Evolutionary conservation across 441 rosid genomes (phyloP).

Genomic region (Erysimum pusillum): DNA sequence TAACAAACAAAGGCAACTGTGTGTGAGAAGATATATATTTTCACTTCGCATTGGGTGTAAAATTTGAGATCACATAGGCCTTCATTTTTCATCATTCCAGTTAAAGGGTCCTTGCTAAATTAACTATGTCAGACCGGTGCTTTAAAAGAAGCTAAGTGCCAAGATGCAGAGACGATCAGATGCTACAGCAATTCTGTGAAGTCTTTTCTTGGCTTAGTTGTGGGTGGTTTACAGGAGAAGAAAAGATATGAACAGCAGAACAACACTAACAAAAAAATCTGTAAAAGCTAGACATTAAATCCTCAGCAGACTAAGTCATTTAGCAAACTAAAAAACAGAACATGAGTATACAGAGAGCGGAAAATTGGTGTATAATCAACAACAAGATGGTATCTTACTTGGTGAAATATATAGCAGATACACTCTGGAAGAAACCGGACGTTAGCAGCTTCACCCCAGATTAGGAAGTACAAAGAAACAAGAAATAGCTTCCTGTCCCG

Average conservation of each 20-base stretch:
- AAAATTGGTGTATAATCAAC: constrained; percentile 27
- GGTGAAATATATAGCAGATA: constrained; percentile 96
- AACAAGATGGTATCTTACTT: constrained; percentile 65
- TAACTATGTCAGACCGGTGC: constrained; percentile 25
- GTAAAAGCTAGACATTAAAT: constrained; percentile 11
- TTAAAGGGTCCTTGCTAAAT: constrained; percentile 20
- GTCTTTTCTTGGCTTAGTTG: constrained; percentile 29
- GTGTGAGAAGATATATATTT: constrained; percentile 28
- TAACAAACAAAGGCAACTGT: constrained; percentile 48
- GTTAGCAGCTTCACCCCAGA: constrained; percentile 99
- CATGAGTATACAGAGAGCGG: constrained; percentile 7
- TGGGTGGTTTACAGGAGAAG: constrained; percentile 21
- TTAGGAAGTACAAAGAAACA: constrained; percentile 90
- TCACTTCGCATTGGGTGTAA: constrained; percentile 7
- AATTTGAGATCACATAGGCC: constrained; percentile 1
- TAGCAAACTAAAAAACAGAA: constrained; percentile 18
- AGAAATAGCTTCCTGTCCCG: constrained; percentile 94
- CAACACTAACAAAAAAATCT: constrained; percentile 21
- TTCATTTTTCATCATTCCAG: constrained; percentile 30
- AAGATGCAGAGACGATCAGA: constrained; percentile 30
- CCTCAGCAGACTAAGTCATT: constrained; percentile 10
- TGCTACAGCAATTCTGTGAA: constrained; percentile 23
- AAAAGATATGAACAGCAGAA: constrained; percentile 28
- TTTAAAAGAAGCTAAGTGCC: constrained; percentile 28
- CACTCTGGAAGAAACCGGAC: constrained; percentile 99